phyloP scores from a whole-genome alignment of 2,329 filamentous ascomycete species.

The Hymenoscyphus repandus region DNA sequence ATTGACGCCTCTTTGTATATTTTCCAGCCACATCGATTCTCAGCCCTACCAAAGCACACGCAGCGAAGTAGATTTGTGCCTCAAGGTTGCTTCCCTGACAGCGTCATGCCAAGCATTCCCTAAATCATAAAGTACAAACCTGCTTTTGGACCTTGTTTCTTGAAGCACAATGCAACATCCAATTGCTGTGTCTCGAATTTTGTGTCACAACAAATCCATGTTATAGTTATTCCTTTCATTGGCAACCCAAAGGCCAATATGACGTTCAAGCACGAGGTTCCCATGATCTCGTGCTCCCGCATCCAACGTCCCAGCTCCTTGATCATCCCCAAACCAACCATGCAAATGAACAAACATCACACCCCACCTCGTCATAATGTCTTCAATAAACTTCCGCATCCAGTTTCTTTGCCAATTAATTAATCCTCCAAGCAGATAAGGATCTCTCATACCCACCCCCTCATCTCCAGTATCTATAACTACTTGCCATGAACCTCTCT shows the following conservation, averaged over 20 bases:
- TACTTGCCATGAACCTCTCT: conserved; percentile 15
- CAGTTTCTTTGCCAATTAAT: neutral
- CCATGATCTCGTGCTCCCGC: neutral
- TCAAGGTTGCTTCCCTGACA: too few species aligned
- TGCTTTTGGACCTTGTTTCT: neutral
- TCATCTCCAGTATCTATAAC: conserved; percentile 8
- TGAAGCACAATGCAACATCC: neutral
- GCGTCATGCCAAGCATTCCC: too few species aligned
- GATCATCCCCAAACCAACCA: neutral
- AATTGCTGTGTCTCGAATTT: neutral
- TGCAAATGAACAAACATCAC: neutral
- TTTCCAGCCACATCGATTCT: too few species aligned
- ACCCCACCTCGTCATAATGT: neutral
- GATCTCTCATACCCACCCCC: neutral
- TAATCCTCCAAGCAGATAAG: neutral
- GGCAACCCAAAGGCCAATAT: conserved; percentile 4
- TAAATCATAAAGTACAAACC: too few species aligned
- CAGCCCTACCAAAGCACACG: too few species aligned
- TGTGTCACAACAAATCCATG: neutral
- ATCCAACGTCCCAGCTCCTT: neutral
- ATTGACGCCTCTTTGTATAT: too few species aligned
- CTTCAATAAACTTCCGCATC: neutral
- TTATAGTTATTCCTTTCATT: neutral
- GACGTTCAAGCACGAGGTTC: conserved; percentile 7
- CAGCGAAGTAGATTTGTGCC: too few species aligned